Base-by-base conservation (phyloP, 2,329 filamentous ascomycete genomes). In the Beauveria sp. region DNA sequence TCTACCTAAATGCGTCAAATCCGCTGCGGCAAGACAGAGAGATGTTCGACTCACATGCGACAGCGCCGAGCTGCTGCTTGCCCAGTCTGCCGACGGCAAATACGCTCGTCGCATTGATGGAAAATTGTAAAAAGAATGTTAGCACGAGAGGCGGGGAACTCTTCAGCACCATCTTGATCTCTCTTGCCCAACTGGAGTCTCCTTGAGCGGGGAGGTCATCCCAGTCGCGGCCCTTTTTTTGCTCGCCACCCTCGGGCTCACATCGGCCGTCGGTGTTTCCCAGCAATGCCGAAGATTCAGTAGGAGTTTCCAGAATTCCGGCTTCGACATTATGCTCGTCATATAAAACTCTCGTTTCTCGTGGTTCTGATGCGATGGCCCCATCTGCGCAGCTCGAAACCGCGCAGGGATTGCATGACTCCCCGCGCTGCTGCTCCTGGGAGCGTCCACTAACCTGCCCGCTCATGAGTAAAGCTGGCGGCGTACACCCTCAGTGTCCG, bases 61-160 rank as follows among this genome's bases (percentile, higher is more conserved):
- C 76, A 53, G 77, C 77, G 31, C 76, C 77, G 0, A 79, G 72
- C 65, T 79, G 77, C 28, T 88, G 78, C 66, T 84, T 91, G 42
- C 90, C 90, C 62, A 93, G 79, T 66, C 86, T 85, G 1, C 90
- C 89, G 26, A 93, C 87, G 3, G 88, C 87, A 69, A 95, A 91
- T 64, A 93, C 86, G 70, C 88, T 89, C 0, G 89, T 85, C 48
- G 93, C 88, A 18, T 89, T 93, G 69, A 95, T 83, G 40, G 89
- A 93, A 72, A 93, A 93, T 72, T 95, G 90, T 45, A 95, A 78
- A 59, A 92, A 66, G 68, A 93, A 93, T 0, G 90, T 93, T 49
- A 69, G 64, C 49, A 91, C 84, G 53, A 93, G 76, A 1, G 90
- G 89, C 40, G 80, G 78, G 2, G 89, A 88, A 70, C 92, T 92